Percentiles rank a stretch among this genome's conserved stretches.
Evolutionary conservation across 2,329 filamentous ascomycete species (phyloP).

Genomic region (Beauveria pseudobassiana): DNA sequence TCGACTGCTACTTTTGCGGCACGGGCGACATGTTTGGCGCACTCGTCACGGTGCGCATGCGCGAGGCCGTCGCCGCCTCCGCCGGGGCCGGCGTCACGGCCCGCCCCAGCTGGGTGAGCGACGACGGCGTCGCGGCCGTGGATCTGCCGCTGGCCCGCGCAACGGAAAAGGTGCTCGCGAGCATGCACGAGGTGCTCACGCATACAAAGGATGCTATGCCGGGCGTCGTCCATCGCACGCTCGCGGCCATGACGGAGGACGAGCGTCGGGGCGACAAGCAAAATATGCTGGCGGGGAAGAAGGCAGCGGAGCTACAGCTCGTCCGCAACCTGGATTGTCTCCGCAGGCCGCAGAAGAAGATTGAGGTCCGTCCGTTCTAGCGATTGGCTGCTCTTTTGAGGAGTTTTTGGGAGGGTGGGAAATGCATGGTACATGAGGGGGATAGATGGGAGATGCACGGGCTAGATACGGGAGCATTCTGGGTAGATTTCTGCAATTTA

Average conservation of each 20-base stretch:
- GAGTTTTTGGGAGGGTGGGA: not conserved
- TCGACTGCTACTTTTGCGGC: constrained; percentile 91
- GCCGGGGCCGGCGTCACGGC: constrained; percentile 37
- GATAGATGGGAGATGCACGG: not conserved
- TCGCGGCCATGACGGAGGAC: constrained; percentile 35
- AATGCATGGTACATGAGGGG: not conserved
- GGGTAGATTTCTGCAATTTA: not conserved
- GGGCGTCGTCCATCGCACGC: constrained; percentile 37
- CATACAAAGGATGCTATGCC: constrained; percentile 60
- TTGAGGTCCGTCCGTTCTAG: constrained; percentile 44
- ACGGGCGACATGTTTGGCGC: constrained; percentile 99
- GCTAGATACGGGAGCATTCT: not conserved
- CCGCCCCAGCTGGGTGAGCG: constrained; percentile 64
- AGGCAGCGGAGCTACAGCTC: constrained; percentile 82
- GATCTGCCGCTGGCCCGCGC: constrained; percentile 79
- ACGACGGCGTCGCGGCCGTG: constrained; percentile 58
- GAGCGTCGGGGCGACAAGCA: constrained; percentile 45
- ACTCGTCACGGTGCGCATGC: constrained; percentile 76
- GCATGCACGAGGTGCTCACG: constrained; percentile 80
- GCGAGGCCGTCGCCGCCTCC: constrained; percentile 61
- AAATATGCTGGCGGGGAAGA: constrained; percentile 60
- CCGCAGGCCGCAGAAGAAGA: constrained; percentile 55
- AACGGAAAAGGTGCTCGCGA: constrained; percentile 78
- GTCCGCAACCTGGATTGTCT: constrained; percentile 67
- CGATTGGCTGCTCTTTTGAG: not conserved